Evolutionary conservation across 805 yeast genomes (phyloP).

Genomic region (Wickerhamiella nectarea): DNA sequence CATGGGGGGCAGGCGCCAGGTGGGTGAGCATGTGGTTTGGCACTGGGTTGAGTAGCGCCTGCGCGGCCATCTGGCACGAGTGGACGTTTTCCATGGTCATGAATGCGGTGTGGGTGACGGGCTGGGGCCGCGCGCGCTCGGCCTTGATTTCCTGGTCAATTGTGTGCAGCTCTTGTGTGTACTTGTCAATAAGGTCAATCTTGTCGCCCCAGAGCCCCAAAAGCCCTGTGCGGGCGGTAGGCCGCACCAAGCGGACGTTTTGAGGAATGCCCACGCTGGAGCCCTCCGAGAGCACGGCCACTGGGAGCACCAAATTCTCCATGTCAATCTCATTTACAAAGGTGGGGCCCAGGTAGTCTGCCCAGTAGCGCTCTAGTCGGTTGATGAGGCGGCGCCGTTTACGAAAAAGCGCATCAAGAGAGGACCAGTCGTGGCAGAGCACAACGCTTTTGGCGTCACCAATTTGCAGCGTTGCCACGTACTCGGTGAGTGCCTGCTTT

Average conservation of each 20-base stretch:
- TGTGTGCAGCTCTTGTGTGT: constrained; percentile 50
- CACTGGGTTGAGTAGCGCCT: constrained; percentile 82
- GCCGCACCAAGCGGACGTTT: constrained; percentile 32
- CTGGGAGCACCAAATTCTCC: constrained; percentile 8
- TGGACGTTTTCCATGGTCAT: constrained; percentile 92
- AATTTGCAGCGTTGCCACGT: constrained; percentile 62
- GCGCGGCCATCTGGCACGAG: constrained; percentile 92
- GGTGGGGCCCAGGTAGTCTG: constrained; percentile 42
- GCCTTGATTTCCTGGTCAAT: constrained; percentile 56
- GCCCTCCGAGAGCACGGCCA: not conserved
- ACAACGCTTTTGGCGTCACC: constrained; percentile 68
- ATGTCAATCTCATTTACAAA: constrained; percentile 15
- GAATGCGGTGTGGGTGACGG: constrained; percentile 83
- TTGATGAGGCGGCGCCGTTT: constrained; percentile 41
- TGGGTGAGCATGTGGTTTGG: constrained; percentile 69
- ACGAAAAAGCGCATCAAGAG: constrained; percentile 50
- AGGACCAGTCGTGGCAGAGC: constrained; percentile 79
- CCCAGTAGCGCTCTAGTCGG: constrained; percentile 59
- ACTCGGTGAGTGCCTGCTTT: constrained; percentile 53
- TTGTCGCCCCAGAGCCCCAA: constrained; percentile 50
- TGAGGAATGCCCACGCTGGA: constrained; percentile 5
- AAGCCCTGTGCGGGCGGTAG: constrained; percentile 45
- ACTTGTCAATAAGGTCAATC: constrained; percentile 73
- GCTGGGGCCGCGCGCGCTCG: constrained; percentile 47
- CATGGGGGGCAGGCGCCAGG: constrained; percentile 93